Base-by-base conservation (phyloP, 2,329 filamentous ascomycete genomes). In the Colletotrichum godetiae region DNA sequence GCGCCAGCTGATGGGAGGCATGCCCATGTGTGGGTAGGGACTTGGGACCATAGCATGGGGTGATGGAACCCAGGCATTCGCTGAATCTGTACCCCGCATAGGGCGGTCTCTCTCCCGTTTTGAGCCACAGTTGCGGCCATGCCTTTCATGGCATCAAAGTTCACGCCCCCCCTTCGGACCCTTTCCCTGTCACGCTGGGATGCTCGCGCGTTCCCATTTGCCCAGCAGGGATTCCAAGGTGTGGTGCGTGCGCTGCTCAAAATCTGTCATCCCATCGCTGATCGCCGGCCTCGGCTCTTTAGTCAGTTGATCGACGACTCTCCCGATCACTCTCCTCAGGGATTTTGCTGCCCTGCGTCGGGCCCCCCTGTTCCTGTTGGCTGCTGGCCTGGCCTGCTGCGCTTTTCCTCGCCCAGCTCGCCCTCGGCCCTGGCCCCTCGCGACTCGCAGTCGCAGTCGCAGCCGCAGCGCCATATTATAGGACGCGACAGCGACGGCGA, bases 221-320 rank as follows among this genome's bases (percentile, higher is more conserved):
- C 55, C n/a, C 35, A 22, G 22, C 46, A 73, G 46, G 70, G 67
- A 52, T 59, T n/a, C 66, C 35, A 64, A 72, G 57, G 59, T 69
- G 59, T 69, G 69, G 65, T 59, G 69, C 66, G 58, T 69, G 69
- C 69, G 66, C 59, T n/a, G 37, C 46, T 64, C 53, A 8, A 33
- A 64, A 52, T 61, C 71, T 73, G 67, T 57, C 71, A 73, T 72
- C 71, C 71, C 71, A 73, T 73, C 67, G 67, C 71, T 73, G 71
- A 73, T 73, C 67, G 56, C 49, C 71, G 61, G 71, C 69, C 68
- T 73, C 71, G 67, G 71, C 56, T 67, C 67, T 42, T 57, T 56
- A 73, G 68, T 73, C 61, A 72, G 57, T 65, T 72, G 67, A 73
- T 73, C 71, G 71, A 73, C 71, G 52, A 64, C 49, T 59, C 19